A percentile compares a stretch with the other conserved stretches of the same genome.
These are phyloP conservation scores for Nitzschia sp. DNA, from an alignment of 108 stramenopile species.

Conservation along the genomic window DNA sequence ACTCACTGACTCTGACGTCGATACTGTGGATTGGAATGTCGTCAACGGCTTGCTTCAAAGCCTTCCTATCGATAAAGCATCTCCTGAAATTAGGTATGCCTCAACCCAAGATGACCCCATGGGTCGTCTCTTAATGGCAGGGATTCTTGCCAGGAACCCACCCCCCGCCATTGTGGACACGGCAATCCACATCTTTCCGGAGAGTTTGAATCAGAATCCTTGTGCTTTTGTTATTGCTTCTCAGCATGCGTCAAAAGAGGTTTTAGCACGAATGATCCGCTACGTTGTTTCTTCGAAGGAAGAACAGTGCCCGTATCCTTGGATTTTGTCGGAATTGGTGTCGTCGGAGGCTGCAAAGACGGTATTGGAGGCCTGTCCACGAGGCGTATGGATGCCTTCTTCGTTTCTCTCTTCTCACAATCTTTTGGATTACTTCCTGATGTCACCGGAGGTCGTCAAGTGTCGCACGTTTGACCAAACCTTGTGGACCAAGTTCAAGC, in stretches of 20 bases:
- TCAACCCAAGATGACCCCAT: conserved; percentile 20
- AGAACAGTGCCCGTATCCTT: conserved; percentile 31
- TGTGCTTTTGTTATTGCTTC: conserved; percentile 33
- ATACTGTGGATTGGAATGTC: conserved; percentile 11
- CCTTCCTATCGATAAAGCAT: not conserved
- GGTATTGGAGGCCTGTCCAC: conserved; percentile 16
- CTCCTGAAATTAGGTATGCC: not conserved
- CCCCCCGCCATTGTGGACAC: conserved; percentile 18
- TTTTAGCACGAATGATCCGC: conserved; percentile 2
- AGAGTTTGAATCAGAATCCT: conserved; percentile 23
- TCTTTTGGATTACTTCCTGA: conserved; percentile 22
- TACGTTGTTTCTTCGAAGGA: not conserved
- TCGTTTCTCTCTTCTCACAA: not conserved
- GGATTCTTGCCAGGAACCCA: conserved; percentile 15
- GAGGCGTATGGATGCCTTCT: conserved; percentile 13
- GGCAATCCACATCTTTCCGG: conserved; percentile 15
- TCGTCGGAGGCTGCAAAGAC: conserved; percentile 4
- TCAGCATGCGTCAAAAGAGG: not conserved
- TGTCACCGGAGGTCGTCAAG: conserved; percentile 11
- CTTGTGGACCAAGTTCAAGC: conserved; percentile 35
- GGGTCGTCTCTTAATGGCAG: conserved; percentile 17
- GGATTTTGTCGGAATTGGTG: conserved; percentile 18
- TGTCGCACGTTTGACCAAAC: conserved; percentile 1
- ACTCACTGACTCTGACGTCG: not conserved
- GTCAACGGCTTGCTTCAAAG: conserved; percentile 5